Base-by-base conservation (phyloP, 2,329 filamentous ascomycete species). In the Arthrinium puccinioides region DNA sequence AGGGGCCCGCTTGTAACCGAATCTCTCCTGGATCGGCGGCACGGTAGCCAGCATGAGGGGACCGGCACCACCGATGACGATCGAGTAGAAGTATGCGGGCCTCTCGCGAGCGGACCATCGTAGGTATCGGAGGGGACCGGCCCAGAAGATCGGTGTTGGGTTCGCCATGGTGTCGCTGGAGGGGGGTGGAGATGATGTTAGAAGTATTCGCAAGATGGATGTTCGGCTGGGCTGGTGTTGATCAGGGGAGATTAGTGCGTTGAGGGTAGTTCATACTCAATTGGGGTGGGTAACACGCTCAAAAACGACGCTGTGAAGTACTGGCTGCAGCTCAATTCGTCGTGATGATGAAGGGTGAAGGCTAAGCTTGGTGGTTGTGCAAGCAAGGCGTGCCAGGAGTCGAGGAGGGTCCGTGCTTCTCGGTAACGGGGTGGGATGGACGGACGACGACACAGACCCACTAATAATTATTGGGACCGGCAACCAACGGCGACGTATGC, bases 61-160 rank as follows among this genome's bases (percentile, higher is more conserved):
- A 9, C 88, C 88, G 38, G 78, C 54, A 46, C 64, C 68, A 50
- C 86, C 90, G 48, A 97, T 67, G 41, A 86, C 57, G 54, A 87
- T 68, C 52, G 86, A 87, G 76, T 80, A 97, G 74, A 96, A 94
- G 68, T 88, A 84, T 42, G 88, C 88, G 36, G 92, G 92, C 62
- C 84, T 85, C 64, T 92, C 83, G 66, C 87, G 82, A 35, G 85
- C 75, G 37, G 88, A 81, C 87, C 89, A 97, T 64, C 82, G 82
- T 55, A 85, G 66, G 79, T 95, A 97, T 53, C 80, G 80, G 60
- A 94, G 56, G 47, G 92, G 92, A 42, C 76, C 74, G 49, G 79
- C 74, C 79, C 84, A 96, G 83, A 98, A 96, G 54, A 73, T 72
- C 52, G 87, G 83, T 38, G 74, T 71, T 43, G 72, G 52, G 53